Conservation (phyloP, 1,284 basidiomycete genomes). For the Dichomitus squalens region DNA sequence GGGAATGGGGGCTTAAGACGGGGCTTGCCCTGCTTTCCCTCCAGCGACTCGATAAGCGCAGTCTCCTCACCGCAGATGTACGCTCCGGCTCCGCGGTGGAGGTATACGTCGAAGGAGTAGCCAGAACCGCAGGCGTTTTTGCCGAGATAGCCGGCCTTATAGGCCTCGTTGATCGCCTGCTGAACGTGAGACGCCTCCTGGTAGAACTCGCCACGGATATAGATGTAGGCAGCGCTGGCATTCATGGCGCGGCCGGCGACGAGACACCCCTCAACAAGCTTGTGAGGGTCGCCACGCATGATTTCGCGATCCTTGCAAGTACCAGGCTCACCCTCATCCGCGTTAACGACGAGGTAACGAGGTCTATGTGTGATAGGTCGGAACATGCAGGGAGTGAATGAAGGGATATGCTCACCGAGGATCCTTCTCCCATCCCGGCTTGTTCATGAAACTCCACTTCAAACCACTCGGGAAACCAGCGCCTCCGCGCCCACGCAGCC, state of each 20-base stretch:
- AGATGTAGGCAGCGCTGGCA: slow-evolving; percentile 97
- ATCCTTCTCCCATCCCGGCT: slow-evolving; percentile 97
- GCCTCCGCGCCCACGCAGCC: slow-evolving; percentile 93
- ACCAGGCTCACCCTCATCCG: slow-evolving; percentile 98
- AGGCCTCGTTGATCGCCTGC: slow-evolving; percentile 94
- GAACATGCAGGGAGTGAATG: not conserved
- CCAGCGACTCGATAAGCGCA: slow-evolving; percentile 94
- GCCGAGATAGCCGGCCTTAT: slow-evolving; percentile 90
- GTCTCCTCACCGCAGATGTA: slow-evolving; percentile 99
- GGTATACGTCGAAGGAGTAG: slow-evolving; percentile 94
- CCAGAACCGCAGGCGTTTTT: slow-evolving; percentile 93
- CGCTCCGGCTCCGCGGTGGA: slow-evolving; percentile 96
- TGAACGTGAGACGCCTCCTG: slow-evolving; percentile 94
- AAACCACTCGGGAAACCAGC: slow-evolving; percentile 97
- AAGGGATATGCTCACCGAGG: slow-evolving; percentile 55
- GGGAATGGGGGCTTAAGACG: slow-evolving; percentile 99
- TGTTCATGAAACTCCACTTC: slow-evolving; percentile 99
- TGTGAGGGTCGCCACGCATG: slow-evolving; percentile 97
- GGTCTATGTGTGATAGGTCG: slow-evolving; percentile 51
- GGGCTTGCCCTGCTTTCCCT: slow-evolving; percentile 98
- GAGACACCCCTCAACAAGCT: slow-evolving; percentile 96
- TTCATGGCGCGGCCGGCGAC: slow-evolving; percentile 99
- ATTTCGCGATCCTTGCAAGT: slow-evolving; percentile 99
- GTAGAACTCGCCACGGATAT: slow-evolving; percentile 98
- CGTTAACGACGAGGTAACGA: slow-evolving; percentile 96